Conservation (phyloP, 2,329 filamentous ascomycete species). For the Calonectria henricotiae region DNA sequence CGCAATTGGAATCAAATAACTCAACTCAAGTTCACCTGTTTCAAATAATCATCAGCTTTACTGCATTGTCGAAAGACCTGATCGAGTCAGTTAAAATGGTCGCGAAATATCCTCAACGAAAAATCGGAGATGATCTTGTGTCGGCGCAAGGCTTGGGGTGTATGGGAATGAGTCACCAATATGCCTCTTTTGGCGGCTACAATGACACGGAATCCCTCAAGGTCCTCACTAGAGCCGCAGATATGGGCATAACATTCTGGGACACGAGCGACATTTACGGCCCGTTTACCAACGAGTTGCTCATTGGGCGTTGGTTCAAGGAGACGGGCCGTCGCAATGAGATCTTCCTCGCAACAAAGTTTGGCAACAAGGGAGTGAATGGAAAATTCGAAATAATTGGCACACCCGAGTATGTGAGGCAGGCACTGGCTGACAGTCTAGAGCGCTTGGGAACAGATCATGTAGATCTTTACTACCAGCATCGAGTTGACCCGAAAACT, state of each 20-base stretch:
- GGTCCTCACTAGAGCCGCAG: neutral
- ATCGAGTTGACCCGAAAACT: neutral
- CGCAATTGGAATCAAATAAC: neutral
- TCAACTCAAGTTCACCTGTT: neutral
- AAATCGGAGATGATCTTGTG: neutral
- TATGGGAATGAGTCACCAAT: neutral
- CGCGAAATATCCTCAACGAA: neutral
- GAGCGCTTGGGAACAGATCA: neutral
- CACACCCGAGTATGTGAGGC: neutral
- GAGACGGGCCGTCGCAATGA: neutral
- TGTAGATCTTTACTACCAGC: neutral
- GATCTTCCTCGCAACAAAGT: neutral
- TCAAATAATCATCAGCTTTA: neutral
- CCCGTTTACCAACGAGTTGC: neutral
- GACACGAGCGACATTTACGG: neutral
- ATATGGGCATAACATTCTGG: neutral
- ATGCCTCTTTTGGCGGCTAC: neutral
- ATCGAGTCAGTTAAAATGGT: neutral
- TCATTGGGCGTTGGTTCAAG: neutral
- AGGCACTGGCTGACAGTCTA: neutral
- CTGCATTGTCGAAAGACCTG: neutral
- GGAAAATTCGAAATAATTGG: neutral
- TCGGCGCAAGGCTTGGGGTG: neutral
- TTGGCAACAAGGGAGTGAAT: neutral
- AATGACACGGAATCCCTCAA: neutral